Evolutionary conservation across 2,329 filamentous ascomycete species (phyloP), one percentile per base, ranked within the genome.

Genomic region (Beauveria asiatica): DNA sequence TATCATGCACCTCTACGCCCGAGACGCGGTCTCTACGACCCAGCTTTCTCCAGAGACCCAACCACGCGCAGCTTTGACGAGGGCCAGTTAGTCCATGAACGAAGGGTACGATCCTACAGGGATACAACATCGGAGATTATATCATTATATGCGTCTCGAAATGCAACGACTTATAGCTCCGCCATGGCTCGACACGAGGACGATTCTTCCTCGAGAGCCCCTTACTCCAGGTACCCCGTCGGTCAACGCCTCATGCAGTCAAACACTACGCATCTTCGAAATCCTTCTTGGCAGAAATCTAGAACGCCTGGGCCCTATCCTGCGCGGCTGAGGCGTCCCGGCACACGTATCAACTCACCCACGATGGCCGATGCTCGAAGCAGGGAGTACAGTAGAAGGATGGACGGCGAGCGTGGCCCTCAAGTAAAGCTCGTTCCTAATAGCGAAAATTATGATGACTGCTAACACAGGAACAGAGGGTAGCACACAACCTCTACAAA

Each of bases 261-360:
- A 16, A 42, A 42, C 21, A 42, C 19, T n/a, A 30, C 19, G 10
- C 57, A 60, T 19, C 21, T 55, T 21, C 57, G 50, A 45, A 60
- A 42, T 16, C 9, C 41, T 13, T 48, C 30, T 19, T 54, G 57
- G 60, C 52, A 68, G 69, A 23, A 68, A 67, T 49, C 82, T 52
- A 76, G 81, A 33, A 84, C 83, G 23, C 82, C 83, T 1, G 84
- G 81, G 62, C 80, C 80, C 23, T 84, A 85, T 61, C 82, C 82
- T 27, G 79, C 81, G 50, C 78, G 82, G 19, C 70, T 84, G 39
- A 83, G 78, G 66, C 77, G 82, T 21, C 81, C 80, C 19, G 80
- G 80, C 3, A 71, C 79, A 42, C 74, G 78, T 46, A 74, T 80
- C 49, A 71, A 75, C 30, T 83, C 80, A 13, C 80, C 79, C 16